Conservation (phyloP, 768 basidiomycete species). For the Podaxis sp. region DNA sequence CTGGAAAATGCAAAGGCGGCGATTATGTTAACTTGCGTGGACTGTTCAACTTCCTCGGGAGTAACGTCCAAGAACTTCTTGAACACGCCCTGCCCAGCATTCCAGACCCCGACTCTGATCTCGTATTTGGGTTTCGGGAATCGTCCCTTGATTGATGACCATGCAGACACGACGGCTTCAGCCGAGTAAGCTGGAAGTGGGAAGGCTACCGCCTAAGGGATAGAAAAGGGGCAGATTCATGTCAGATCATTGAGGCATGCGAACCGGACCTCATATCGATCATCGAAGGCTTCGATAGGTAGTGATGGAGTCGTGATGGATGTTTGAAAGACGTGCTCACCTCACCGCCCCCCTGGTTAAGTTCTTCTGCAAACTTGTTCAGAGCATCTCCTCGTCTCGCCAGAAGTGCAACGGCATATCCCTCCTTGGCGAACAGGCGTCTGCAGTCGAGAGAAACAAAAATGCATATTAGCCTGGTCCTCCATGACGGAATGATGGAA, state of each 20-base stretch:
- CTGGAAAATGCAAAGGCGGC: constrained; percentile 62
- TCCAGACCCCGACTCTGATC: constrained; percentile 62
- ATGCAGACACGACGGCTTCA: constrained; percentile 45
- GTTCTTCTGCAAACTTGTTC: constrained; percentile 45
- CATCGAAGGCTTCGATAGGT: no score
- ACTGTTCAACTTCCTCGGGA: constrained; percentile 47
- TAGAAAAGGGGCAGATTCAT: neutral
- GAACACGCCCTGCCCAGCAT: constrained; percentile 52
- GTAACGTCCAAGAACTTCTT: constrained; percentile 66
- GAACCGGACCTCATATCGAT: no score
- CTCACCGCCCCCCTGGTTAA: constrained; percentile 52
- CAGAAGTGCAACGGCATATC: constrained; percentile 65
- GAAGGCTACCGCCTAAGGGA: constrained; percentile 49
- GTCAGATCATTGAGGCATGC: neutral
- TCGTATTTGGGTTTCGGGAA: constrained; percentile 46
- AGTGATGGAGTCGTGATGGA: no score
- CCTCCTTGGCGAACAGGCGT: constrained; percentile 54
- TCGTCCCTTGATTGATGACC: constrained; percentile 38
- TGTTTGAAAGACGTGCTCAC: constrained; percentile 24
- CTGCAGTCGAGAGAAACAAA: constrained; percentile 27
- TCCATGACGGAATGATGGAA: neutral
- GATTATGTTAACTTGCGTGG: constrained; percentile 49
- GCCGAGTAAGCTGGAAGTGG: constrained; percentile 47
- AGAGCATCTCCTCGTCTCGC: constrained; percentile 53
- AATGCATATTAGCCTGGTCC: neutral